A percentile compares a stretch with the other conserved stretches of the same genome.
These are phyloP conservation scores for Chrysoporthe puriensis DNA, from an alignment of 2,329 filamentous ascomycete genomes.

Conservation along the genomic window DNA sequence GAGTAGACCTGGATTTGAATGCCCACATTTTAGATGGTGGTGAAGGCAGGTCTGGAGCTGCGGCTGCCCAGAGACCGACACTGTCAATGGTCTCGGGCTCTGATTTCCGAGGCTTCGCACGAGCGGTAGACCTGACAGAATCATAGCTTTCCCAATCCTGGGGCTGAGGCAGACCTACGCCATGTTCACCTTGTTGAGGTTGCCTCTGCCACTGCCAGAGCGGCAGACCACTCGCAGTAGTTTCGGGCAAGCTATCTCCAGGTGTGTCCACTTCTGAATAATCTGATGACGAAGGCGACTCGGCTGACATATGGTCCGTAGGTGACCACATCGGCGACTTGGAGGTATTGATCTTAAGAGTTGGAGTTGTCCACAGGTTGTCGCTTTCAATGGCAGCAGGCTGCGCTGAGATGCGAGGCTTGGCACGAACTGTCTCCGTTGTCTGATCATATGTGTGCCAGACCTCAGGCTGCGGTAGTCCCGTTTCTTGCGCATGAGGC, in stretches of 20 bases:
- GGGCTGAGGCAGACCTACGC: slow-evolving; percentile 28
- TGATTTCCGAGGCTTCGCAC: slow-evolving; percentile 27
- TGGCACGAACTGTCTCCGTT: slow-evolving; percentile 26
- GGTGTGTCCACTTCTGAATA: background rate
- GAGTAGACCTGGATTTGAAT: background rate
- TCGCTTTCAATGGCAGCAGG: slow-evolving; percentile 24
- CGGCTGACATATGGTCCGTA: background rate
- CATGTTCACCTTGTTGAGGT: slow-evolving; percentile 19
- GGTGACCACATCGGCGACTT: slow-evolving; percentile 25
- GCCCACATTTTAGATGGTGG: slow-evolving; percentile 21
- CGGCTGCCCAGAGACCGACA: slow-evolving; percentile 31
- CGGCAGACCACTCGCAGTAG: background rate
- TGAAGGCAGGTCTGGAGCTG: background rate
- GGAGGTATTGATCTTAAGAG: background rate
- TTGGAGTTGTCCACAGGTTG: slow-evolving; percentile 31
- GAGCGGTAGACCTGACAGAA: slow-evolving; percentile 19
- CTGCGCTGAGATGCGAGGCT: slow-evolving; percentile 24
- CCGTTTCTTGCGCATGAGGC: slow-evolving; percentile 9
- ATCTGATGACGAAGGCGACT: background rate
- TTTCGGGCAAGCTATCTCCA: background rate
- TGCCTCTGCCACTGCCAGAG: slow-evolving; percentile 22
- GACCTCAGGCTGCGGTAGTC: slow-evolving; percentile 23
- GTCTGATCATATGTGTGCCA: slow-evolving; percentile 29
- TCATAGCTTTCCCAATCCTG: slow-evolving; percentile 29
- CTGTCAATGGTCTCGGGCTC: slow-evolving; percentile 27